These are phyloP conservation scores for Berberis thunbergii DNA, from an alignment of 164 flowering plant species.

Conservation along the genomic window DNA sequence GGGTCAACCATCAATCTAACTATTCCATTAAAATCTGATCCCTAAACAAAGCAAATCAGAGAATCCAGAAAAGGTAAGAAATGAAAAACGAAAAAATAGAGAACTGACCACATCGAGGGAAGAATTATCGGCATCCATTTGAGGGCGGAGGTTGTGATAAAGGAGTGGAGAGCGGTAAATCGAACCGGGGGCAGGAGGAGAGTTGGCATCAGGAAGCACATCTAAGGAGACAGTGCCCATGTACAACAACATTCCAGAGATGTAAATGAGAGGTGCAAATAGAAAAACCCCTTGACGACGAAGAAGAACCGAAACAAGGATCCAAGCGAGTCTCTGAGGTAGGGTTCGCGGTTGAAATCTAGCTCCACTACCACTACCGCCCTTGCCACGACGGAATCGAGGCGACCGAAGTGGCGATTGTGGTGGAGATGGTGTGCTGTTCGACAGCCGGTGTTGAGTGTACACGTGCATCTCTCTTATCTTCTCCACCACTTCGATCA, in stretches of 20 bases:
- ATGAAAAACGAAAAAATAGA: background rate
- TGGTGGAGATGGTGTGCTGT: constrained; percentile 68
- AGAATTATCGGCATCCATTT: constrained; percentile 65
- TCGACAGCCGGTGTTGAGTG: constrained; percentile 11
- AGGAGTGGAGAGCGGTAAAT: constrained; percentile 65
- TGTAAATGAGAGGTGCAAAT: constrained; percentile 71
- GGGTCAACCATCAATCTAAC: too few relatives aligned
- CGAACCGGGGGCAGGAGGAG: constrained; percentile 57
- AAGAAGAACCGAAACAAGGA: constrained; percentile 55
- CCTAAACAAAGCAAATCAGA: background rate
- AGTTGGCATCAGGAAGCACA: constrained; percentile 24
- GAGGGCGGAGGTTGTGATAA: constrained; percentile 46
- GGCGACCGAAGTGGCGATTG: constrained; percentile 64
- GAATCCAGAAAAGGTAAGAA: background rate
- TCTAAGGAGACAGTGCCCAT: constrained; percentile 74
- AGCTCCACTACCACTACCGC: constrained; percentile 21
- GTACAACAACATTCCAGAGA: constrained; percentile 72
- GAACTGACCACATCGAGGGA: constrained; percentile 54
- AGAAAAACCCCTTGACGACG: constrained; percentile 78
- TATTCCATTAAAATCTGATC: too few relatives aligned
- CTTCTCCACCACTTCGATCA: too few relatives aligned
- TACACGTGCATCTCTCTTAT: constrained; percentile 3
- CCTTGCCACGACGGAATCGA: constrained; percentile 23
- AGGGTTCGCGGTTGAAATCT: constrained; percentile 26
- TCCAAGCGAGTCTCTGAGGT: constrained; percentile 48